Conservation (phyloP, 2,329 filamentous ascomycete genomes). For the Aspergillus sp. region DNA sequence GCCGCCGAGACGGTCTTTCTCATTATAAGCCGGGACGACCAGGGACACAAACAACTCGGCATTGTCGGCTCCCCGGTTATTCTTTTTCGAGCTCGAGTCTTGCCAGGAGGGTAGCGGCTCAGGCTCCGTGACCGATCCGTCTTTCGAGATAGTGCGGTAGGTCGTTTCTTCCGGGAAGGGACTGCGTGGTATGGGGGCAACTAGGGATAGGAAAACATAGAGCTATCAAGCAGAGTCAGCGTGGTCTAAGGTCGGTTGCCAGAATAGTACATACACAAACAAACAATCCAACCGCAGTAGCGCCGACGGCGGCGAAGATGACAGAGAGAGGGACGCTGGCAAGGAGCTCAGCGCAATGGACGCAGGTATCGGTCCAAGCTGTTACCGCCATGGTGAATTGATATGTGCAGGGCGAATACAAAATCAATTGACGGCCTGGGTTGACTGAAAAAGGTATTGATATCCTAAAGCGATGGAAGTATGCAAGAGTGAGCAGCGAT, state of each 20-base stretch:
- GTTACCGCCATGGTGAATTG: constrained; percentile 26
- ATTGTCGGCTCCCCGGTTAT: constrained; percentile 62
- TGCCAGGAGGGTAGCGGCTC: constrained; percentile 81
- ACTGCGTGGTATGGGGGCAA: constrained; percentile 78
- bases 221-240: constrained; percentile 44
- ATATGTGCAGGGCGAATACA: background rate
- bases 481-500: constrained; percentile 12
- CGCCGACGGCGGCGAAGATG: constrained; percentile 27
- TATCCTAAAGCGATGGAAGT: background rate
- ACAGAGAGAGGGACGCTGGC: constrained; percentile 29
- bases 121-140: constrained; percentile 56
- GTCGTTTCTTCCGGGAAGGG: constrained; percentile 77
- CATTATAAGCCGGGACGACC: constrained; percentile 94
- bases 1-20: constrained; percentile 75
- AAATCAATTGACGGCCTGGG: background rate
- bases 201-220: constrained; percentile 67
- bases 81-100: constrained; percentile 69
- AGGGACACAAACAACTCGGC: constrained; percentile 85
- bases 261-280: constrained; percentile 32
- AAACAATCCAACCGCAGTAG: constrained; percentile 31
- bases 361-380: constrained; percentile 30
- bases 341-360: constrained; percentile 32
- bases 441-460: background rate
- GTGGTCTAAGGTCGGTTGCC: background rate
- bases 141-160: constrained; percentile 72